Evolutionary conservation across 495 filamentous ascomycete species (phyloP).

Genomic region (Talaromyces adpressus): DNA sequence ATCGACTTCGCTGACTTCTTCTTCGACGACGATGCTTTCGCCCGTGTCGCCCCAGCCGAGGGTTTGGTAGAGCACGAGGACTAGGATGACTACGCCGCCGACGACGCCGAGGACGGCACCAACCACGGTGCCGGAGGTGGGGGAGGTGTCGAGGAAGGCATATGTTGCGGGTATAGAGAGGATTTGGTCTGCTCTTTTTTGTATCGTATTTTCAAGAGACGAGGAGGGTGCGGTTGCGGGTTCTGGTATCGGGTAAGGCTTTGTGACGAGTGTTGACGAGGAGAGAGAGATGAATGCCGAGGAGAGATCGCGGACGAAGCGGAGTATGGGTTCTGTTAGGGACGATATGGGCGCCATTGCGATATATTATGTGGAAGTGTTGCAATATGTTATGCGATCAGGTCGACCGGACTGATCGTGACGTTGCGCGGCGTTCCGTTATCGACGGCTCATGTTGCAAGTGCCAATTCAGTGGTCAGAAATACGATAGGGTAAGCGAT

Average conservation of each 20-base stretch:
- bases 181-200: conserved; percentile 19
- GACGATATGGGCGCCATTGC: conserved; percentile 5
- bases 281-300: conserved; percentile 3
- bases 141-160: conserved; percentile 50
- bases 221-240: neutral
- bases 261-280: neutral
- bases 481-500: neutral
- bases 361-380: neutral
- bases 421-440: neutral
- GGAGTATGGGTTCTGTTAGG: neutral
- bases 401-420: neutral
- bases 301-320: conserved; percentile 2
- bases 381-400: neutral
- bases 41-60: conserved; percentile 43
- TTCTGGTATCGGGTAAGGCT: neutral
- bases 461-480: neutral
- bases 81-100: conserved; percentile 70
- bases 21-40: conserved; percentile 15
- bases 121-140: conserved; percentile 63
- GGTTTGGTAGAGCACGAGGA: conserved; percentile 68
- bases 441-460: neutral
- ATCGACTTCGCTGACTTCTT: conserved; percentile 11
- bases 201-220: neutral
- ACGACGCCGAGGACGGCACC: conserved; percentile 80
- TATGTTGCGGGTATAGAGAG: conserved; percentile 64